Evolutionary conservation across 805 yeast species (phyloP), one percentile per base, ranked within the genome.

Genomic region (Metschnikowia bowlesiae): DNA sequence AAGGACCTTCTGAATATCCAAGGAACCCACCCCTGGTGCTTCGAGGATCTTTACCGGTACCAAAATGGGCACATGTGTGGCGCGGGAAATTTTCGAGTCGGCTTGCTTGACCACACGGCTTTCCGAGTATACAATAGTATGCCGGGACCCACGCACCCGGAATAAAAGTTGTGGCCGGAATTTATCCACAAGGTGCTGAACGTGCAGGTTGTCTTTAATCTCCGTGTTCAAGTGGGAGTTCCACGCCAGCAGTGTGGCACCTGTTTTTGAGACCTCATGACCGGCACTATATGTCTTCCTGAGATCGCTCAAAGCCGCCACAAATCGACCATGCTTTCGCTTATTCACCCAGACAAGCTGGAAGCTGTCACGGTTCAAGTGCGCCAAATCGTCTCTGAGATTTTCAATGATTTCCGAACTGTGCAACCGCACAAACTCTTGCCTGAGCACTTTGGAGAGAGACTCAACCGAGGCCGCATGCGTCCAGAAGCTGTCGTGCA

Each of bases 401-500:
- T 55, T 47, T 29, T 57, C 61, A 6, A 70, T 50, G 13, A 70
- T 57, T 7, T 62, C 62, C 1, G 63, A 53, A 1, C 63, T 41
- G 51, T 74, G 71, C 32, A 74, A 56, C 4, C 67, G 51, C 5
- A 74, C 62, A 52, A 74, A 74, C 50, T 67, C 66, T 31, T 71
- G 59, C 18, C 79, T 52, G 6, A 73, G 49, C 1, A 65, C 42
- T 5, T 32, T 42, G 2, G 66, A 61, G 14, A 74, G 62, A 11
- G 40, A 34, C 11, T 58, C 64, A 6, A 66, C 74, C 33, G 66
- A 64, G 11, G 61, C 38, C 0, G 76, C 63, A 47, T 67, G 65
- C 3, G 78, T 73, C 78, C 78, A 74, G 52, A 62, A 74, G 14
- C 75, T 71, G 54, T 73, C 78, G 53, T 74, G 78, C 7, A 74